These are phyloP conservation scores for Viola pubescens DNA, from an alignment of 441 rosid genomes.

Conservation along the genomic window DNA sequence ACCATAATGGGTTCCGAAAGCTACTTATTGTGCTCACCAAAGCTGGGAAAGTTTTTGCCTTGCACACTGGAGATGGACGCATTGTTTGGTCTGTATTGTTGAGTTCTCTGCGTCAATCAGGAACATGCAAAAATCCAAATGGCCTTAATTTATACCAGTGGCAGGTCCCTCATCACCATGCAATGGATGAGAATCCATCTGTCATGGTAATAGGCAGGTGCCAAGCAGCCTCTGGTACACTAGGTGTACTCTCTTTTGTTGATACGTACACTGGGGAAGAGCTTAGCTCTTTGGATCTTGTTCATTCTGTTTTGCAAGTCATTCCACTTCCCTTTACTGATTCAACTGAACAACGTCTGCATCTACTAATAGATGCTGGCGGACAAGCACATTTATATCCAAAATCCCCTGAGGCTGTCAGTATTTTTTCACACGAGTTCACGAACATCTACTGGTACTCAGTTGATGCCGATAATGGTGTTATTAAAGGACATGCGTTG, in stretches of 20 bases:
- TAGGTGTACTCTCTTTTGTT: conserved; percentile 68
- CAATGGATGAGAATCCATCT: conserved; percentile 91
- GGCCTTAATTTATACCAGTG: conserved; percentile 71
- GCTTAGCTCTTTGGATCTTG: conserved; percentile 45
- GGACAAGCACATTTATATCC: conserved; percentile 83
- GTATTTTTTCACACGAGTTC: conserved; percentile 57
- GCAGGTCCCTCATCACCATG: conserved; percentile 99
- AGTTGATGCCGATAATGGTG: conserved; percentile 56
- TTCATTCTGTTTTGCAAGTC: conserved; percentile 72
- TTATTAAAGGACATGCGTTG: conserved; percentile 72
- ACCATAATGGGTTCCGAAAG: conserved; percentile 97
- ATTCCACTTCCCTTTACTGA: conserved; percentile 83
- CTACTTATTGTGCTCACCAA: conserved; percentile 76
- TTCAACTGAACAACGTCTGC: conserved; percentile 80
- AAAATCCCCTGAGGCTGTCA: conserved; percentile 58
- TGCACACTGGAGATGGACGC: conserved; percentile 97
- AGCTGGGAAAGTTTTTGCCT: conserved; percentile 81
- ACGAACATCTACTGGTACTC: conserved; percentile 89
- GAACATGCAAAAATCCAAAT: conserved; percentile 46
- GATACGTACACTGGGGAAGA: conserved; percentile 88
- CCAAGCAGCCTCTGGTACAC: conserved; percentile 48
- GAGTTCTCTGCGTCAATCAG: conserved; percentile 54
- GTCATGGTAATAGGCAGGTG: conserved; percentile 84
- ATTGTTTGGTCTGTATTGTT: conserved; percentile 82
- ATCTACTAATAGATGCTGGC: conserved; percentile 65